Evolutionary conservation across 768 basidiomycete genomes (phyloP).

Genomic region (Leucocoprinus birnbaumii): DNA sequence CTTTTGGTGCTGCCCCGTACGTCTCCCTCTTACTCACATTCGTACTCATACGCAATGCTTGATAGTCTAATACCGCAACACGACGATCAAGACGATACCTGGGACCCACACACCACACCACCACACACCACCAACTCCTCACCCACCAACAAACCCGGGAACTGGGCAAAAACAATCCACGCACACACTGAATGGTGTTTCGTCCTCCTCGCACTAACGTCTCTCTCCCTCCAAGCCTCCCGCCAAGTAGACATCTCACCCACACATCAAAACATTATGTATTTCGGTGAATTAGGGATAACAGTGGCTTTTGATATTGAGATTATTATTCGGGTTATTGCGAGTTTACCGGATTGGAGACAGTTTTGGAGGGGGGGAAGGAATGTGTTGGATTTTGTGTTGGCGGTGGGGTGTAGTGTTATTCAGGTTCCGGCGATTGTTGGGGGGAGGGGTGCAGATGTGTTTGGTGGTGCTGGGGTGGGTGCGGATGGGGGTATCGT

Average conservation of each 20-base stretch:
- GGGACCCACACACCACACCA: conserved; percentile 28
- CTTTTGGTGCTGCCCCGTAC: conserved; percentile 82
- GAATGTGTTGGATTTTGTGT: conserved; percentile 74
- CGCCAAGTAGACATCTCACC: conserved; percentile 47
- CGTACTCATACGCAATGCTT: too few relatives aligned
- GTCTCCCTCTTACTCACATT: too few relatives aligned
- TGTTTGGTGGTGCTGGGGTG: too few relatives aligned
- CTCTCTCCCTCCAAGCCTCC: conserved; percentile 72
- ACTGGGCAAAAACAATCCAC: conserved; percentile 53
- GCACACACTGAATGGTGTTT: conserved; percentile 65
- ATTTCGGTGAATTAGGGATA: conserved; percentile 69
- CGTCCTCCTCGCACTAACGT: conserved; percentile 71
- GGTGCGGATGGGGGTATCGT: conserved; percentile 53
- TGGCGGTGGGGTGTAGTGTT: conserved; percentile 73
- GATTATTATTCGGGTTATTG: conserved; percentile 71
- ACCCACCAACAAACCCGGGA: conserved; percentile 27
- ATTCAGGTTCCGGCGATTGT: conserved; percentile 84
- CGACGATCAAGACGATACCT: conserved; percentile 64
- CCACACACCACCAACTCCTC: conserved; percentile 25
- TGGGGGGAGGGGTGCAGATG: conserved; percentile 37
- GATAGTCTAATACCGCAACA: conserved; percentile 32
- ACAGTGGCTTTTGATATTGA: conserved; percentile 88
- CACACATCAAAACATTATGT: conserved; percentile 46
- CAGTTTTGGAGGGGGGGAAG: conserved; percentile 60
- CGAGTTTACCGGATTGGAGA: conserved; percentile 80